Evolutionary conservation across 805 yeast genomes (phyloP).

Genomic region (Komagataella kurtzmanii): DNA sequence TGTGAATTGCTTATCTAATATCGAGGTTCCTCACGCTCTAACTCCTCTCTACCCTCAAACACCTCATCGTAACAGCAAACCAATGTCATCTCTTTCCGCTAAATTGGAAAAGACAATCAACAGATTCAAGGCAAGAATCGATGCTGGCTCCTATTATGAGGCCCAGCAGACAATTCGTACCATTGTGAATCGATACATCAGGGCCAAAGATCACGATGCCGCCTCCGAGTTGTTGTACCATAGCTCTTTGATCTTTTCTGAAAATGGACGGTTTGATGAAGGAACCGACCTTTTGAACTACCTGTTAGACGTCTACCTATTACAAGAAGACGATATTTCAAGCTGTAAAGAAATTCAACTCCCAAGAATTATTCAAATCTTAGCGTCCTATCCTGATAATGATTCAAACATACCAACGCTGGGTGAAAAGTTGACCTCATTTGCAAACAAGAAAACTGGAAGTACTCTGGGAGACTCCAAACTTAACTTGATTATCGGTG

Average conservation of each 20-base stretch:
- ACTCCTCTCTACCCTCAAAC: neutral
- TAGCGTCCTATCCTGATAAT: constrained; percentile 26
- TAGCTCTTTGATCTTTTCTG: constrained; percentile 56
- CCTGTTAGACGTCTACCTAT: constrained; percentile 55
- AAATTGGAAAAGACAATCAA: constrained; percentile 5
- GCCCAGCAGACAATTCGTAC: constrained; percentile 94
- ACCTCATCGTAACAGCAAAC: neutral
- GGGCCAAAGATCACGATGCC: constrained; percentile 48
- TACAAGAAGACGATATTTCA: constrained; percentile 22
- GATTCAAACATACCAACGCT: constrained; percentile 59
- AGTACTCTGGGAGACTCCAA: constrained; percentile 60
- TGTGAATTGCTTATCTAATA: neutral
- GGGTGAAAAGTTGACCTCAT: constrained; percentile 49
- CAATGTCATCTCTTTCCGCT: neutral
- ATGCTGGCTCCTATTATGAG: constrained; percentile 72
- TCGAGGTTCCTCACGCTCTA: neutral
- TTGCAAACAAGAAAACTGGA: constrained; percentile 42
- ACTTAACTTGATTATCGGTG: constrained; percentile 63
- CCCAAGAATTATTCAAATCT: constrained; percentile 26
- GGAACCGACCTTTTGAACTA: constrained; percentile 68
- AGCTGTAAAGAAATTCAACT: constrained; percentile 11
- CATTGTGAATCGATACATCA: constrained; percentile 72
- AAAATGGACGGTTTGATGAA: constrained; percentile 64
- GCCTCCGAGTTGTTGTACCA: constrained; percentile 66
- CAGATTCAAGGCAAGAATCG: constrained; percentile 57